These are phyloP conservation scores for Umbelopsis sp. DNA, from an alignment of 371 early-diverging fungal species.

Conservation along the genomic window DNA sequence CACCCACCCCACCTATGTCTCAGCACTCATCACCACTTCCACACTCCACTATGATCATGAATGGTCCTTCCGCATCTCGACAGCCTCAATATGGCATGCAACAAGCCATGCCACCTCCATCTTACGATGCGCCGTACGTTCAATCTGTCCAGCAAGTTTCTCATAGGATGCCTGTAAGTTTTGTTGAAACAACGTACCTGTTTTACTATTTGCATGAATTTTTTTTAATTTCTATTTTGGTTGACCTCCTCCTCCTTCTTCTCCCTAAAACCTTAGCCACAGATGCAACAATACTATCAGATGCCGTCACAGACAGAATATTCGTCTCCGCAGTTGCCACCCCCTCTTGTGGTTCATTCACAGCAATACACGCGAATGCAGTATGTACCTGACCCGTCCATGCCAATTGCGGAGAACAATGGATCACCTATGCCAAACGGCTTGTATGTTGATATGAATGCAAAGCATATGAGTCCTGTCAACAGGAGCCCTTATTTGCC, in stretches of 20 bases:
- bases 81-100: background rate
- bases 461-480: background rate
- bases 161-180: conserved; percentile 1
- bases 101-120: conserved; percentile 11
- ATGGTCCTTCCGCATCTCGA: background rate
- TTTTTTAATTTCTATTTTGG: background rate
- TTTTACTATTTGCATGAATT: background rate
- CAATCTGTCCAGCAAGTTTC: conserved; percentile 3
- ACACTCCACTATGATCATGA: conserved; percentile 1
- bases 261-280: conserved; percentile 4
- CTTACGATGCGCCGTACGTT: background rate
- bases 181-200: background rate
- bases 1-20: conserved; percentile 10
- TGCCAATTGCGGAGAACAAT: background rate
- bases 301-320: conserved; percentile 10
- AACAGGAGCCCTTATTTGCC: conserved; percentile 5
- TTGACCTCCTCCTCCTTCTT: background rate
- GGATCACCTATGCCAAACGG: background rate
- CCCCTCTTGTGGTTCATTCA: conserved; percentile 1
- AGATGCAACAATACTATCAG: conserved; percentile 13
- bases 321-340: conserved; percentile 14
- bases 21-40: conserved; percentile 11
- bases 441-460: background rate
- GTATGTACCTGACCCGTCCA: background rate
- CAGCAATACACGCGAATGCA: background rate